Evolutionary conservation across 257 asterid genomes (phyloP), one percentile per base, ranked within the genome.

Genomic region (Agastache rugosa): DNA sequence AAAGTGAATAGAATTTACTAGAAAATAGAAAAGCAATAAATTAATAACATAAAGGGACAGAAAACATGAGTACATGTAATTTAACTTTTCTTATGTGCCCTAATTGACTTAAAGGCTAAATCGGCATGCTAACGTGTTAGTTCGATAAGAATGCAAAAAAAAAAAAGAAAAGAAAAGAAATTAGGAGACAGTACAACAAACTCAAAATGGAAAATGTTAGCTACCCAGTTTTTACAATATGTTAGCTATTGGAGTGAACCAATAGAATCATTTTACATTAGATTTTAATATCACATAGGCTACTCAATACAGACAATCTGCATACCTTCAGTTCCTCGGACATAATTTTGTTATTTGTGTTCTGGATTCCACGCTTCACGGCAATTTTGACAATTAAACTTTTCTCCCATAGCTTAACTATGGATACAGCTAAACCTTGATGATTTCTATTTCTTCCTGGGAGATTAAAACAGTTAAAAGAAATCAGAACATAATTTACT

Each of bases 301-400:
- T 29, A 72, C 47, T 66, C 47, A 67, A 71, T 69, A 74, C 51
- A 55, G 67, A 75, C 11, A 45, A 44, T 66, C 25, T 55, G 58
- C 73, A 65, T 84, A 94, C 99, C 98, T 94, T 94, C 78, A 94
- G 78, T 80, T 94, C 99, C 66, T 94, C 99, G 20, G 99, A 84
- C 99, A 94, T 94, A 70, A 94, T 82, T 85, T 94, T 83, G 83
- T 94, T 94, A 84, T 94, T 94, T 44, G 99, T 94, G 83, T 94
- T 94, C 87, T 92, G 99, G 76, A 92, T 90, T 79, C 99, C 99
- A 82, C 98, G 99, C 81, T 94, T 94, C 75, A 94, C 99, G 69
- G 99, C 99, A 83, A 94, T 90, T 88, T 94, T 94, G 53, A 90
- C 99, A 60, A 94, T 86, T 79, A 92, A 79, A 83, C 98, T 94